phyloP scores from a whole-genome alignment of 2,329 filamentous ascomycete genomes.

The Metarhizium guizhouense region DNA sequence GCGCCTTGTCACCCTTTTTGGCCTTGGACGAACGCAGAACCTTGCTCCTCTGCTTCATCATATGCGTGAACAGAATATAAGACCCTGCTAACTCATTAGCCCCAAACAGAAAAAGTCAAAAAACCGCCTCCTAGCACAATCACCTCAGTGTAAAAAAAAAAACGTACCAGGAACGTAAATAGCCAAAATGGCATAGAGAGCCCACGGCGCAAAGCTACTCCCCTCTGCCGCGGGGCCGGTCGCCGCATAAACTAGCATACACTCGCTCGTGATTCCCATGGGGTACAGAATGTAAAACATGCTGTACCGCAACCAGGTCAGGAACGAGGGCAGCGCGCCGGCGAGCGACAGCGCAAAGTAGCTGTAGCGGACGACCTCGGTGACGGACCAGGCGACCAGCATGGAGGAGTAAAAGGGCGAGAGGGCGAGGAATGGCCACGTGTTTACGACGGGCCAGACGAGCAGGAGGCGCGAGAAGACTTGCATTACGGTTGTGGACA shows the following conservation, averaged over 20 bases:
- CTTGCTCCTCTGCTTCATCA: slow-evolving; percentile 85
- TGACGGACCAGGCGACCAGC: slow-evolving; percentile 80
- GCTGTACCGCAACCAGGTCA: slow-evolving; percentile 83
- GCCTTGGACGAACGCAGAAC: slow-evolving; percentile 56
- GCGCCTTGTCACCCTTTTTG: slow-evolving; percentile 30
- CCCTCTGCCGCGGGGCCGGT: slow-evolving; percentile 44
- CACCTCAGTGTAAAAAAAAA: background rate
- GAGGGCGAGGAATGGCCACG: slow-evolving; percentile 58
- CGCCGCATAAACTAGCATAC: slow-evolving; percentile 65
- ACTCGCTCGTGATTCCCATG: slow-evolving; percentile 82
- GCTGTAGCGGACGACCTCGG: slow-evolving; percentile 86
- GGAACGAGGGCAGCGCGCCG: slow-evolving; percentile 49
- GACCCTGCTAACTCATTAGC: slow-evolving; percentile 36
- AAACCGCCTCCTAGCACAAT: too few species aligned
- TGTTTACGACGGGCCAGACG: slow-evolving; percentile 74
- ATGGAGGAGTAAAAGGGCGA: slow-evolving; percentile 62
- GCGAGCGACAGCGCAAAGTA: slow-evolving; percentile 75
- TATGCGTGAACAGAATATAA: slow-evolving; percentile 85
- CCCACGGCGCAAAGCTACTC: slow-evolving; percentile 43
- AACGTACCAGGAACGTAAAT: slow-evolving; percentile 72
- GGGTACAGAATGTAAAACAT: slow-evolving; percentile 92
- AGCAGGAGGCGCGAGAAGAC: slow-evolving; percentile 80
- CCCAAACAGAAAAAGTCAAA: too few species aligned
- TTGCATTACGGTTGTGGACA: slow-evolving; percentile 83
- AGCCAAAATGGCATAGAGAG: slow-evolving; percentile 55